Percentiles rank a stretch among this genome's conserved stretches.
Conservation (phyloP, 2,329 filamentous ascomycete genomes). For the Monosporascus sp. region DNA sequence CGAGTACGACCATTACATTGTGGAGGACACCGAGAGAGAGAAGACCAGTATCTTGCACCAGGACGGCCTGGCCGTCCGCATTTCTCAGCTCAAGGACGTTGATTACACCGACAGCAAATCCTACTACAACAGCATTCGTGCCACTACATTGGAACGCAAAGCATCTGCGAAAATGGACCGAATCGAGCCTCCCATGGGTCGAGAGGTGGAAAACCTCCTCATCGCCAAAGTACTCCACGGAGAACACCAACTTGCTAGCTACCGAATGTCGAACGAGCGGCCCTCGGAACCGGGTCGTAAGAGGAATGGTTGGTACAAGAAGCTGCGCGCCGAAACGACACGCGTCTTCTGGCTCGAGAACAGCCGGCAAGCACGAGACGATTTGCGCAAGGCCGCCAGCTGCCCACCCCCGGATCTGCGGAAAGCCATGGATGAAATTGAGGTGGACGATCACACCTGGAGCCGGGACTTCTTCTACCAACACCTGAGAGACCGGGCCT, state of each 20-base stretch:
- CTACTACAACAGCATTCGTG: background rate
- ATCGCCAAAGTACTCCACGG: background rate
- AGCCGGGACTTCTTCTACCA: constrained; percentile 1
- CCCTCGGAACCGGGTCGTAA: background rate
- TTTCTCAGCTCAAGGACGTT: background rate
- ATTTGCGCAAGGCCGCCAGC: background rate
- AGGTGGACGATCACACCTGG: background rate
- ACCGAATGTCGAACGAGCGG: background rate
- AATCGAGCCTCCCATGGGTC: background rate
- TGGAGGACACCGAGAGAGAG: background rate
- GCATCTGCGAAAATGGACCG: background rate
- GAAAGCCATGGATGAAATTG: background rate
- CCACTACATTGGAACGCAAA: background rate
- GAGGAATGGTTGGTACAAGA: background rate
- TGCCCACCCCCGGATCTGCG: background rate
- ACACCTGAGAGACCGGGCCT: background rate
- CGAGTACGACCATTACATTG: background rate
- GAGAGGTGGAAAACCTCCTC: background rate
- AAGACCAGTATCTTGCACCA: background rate
- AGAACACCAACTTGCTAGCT: background rate
- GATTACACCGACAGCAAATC: background rate
- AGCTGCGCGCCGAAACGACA: background rate
- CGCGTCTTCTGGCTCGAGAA: background rate
- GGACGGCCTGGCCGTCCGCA: background rate
- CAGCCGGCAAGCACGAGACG: background rate